Evolutionary conservation across 1,284 basidiomycete genomes (phyloP).

Genomic region (Marasmius oreades): DNA sequence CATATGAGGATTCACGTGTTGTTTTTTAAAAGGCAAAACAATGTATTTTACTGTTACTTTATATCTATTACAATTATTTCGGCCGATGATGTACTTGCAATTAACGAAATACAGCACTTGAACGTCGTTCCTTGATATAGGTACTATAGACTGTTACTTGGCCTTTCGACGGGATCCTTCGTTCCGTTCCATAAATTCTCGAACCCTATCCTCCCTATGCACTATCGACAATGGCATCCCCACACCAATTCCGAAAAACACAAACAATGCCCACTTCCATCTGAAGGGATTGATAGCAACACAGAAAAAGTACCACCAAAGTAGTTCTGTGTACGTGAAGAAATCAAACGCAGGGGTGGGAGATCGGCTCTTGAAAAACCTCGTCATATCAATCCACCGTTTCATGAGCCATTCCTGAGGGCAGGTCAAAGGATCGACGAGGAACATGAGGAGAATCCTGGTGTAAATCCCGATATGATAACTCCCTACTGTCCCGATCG

Average conservation of each 20-base stretch:
- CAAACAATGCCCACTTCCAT: constrained; percentile 18
- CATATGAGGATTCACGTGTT: too few relatives aligned
- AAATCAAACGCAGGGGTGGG: constrained; percentile 41
- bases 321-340: constrained; percentile 62
- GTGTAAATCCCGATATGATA: constrained; percentile 35
- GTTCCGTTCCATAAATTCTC: constrained; percentile 3
- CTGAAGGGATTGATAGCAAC: constrained; percentile 17
- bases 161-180: background rate
- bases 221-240: constrained; percentile 12
- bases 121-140: background rate
- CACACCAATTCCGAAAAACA: constrained; percentile 15
- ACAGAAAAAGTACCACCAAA: constrained; percentile 17
- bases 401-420: constrained; percentile 57
- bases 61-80: background rate
- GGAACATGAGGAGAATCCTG: constrained; percentile 54
- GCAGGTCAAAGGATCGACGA: constrained; percentile 50
- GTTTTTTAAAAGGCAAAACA: background rate
- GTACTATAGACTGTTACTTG: too few relatives aligned
- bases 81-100: background rate
- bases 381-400: constrained; percentile 59
- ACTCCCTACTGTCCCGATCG: constrained; percentile 35
- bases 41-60: background rate
- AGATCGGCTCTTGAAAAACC: constrained; percentile 46
- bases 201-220: constrained; percentile 10
- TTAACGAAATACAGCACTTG: background rate